Conservation (phyloP, 192 early-diverging fungal species). For the Backusella morwellensis region DNA sequence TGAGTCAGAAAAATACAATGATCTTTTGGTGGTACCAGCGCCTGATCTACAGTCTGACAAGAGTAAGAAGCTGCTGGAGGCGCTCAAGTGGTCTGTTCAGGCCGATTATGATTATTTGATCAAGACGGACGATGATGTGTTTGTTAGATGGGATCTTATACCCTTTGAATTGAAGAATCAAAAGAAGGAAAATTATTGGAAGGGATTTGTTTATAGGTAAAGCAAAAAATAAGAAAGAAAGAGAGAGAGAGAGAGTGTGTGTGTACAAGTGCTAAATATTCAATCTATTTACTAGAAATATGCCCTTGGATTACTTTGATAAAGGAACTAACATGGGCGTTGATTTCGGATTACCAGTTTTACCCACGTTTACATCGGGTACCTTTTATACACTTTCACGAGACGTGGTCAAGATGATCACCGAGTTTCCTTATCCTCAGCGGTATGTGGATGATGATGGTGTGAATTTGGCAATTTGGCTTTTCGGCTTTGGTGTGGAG, state of each 20-base stretch:
- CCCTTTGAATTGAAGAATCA: conserved; percentile 37
- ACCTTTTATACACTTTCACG: conserved; percentile 52
- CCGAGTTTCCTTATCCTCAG: conserved; percentile 38
- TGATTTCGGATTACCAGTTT: conserved; percentile 49
- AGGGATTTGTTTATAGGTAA: conserved; percentile 58
- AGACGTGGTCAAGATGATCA: conserved; percentile 43
- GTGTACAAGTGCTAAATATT: not conserved
- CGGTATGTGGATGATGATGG: conserved; percentile 49
- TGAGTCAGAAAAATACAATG: conserved; percentile 45
- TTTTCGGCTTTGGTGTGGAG: conserved; percentile 50
- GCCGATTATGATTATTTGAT: conserved; percentile 50
- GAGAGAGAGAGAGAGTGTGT: not conserved
- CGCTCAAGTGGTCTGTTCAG: conserved; percentile 49
- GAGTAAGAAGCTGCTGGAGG: conserved; percentile 51
- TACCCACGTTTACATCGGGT: conserved; percentile 57
- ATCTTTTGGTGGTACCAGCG: conserved; percentile 52
- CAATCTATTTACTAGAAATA: conserved; percentile 42
- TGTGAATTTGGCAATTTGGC: conserved; percentile 57
- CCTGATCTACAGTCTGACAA: conserved; percentile 48
- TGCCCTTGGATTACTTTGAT: conserved; percentile 41
- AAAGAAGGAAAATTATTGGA: conserved; percentile 50
- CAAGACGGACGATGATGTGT: conserved; percentile 61
- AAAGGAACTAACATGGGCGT: conserved; percentile 36
- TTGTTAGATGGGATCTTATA: conserved; percentile 54
- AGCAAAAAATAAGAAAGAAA: not conserved